Evolutionary conservation across 805 yeast species (phyloP).

Genomic region (Candida khao-thaluensis): DNA sequence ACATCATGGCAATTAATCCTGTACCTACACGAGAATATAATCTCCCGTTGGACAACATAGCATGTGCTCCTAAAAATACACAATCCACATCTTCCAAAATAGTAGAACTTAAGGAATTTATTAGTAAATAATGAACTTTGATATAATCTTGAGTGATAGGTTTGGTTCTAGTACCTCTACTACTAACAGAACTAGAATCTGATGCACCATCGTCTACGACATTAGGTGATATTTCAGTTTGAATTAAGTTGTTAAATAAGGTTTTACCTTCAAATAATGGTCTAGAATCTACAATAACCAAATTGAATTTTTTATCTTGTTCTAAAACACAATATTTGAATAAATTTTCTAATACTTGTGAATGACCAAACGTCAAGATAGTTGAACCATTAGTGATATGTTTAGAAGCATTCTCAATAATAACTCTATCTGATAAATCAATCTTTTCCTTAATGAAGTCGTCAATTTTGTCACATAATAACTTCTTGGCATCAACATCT

Average conservation of each 20-base stretch:
- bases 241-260: conserved; percentile 62
- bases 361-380: conserved; percentile 83
- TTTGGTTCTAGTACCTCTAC: conserved; percentile 14
- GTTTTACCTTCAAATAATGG: conserved; percentile 92
- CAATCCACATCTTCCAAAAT: conserved; percentile 84
- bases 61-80: conserved; percentile 94
- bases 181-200: conserved; percentile 19
- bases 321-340: conserved; percentile 63
- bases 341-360: conserved; percentile 75
- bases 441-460: conserved; percentile 82
- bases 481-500: conserved; percentile 65
- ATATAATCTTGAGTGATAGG: conserved; percentile 53
- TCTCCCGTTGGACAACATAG: conserved; percentile 93
- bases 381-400: conserved; percentile 78
- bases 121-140: conserved; percentile 72
- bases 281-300: conserved; percentile 87
- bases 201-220: conserved; percentile 18
- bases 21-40: conserved; percentile 93
- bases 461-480: conserved; percentile 67
- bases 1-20: conserved; percentile 89
- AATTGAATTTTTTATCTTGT: conserved; percentile 65
- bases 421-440: conserved; percentile 77
- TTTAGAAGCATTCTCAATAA: conserved; percentile 72
- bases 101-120: conserved; percentile 71
- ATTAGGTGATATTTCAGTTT: conserved; percentile 26